Evolutionary conservation across 768 basidiomycete species (phyloP).

Genomic region (Mycena capillaripes): DNA sequence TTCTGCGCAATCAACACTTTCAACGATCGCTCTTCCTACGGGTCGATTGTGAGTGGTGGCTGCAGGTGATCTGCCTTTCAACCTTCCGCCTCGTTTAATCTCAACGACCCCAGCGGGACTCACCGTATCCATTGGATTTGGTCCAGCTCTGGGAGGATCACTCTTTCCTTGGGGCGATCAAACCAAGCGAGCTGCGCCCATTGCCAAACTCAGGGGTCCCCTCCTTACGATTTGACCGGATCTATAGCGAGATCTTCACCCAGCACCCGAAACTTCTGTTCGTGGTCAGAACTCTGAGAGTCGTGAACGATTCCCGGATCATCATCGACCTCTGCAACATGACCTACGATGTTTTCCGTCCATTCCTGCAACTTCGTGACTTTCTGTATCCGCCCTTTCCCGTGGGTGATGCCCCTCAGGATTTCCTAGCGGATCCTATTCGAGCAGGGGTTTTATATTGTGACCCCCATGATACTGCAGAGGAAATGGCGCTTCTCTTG

Average conservation of each 20-base stretch:
- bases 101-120: background rate
- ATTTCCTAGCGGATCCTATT: background rate
- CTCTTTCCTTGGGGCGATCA: no score
- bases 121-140: background rate
- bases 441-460: background rate
- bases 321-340: background rate
- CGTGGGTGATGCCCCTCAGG: background rate
- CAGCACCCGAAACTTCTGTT: background rate
- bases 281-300: background rate
- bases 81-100: no score
- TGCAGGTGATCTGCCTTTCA: no score
- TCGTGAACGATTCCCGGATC: background rate
- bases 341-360: background rate
- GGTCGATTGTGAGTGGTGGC: no score
- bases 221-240: background rate
- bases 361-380: background rate
- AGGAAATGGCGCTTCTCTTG: background rate
- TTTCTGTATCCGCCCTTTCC: background rate
- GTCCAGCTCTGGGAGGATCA: slow-evolving; percentile 4
- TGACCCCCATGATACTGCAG: background rate
- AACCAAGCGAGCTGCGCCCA: no score
- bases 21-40: background rate
- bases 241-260: background rate
- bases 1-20: background rate
- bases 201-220: no score